Evolutionary conservation across 2,329 filamentous ascomycete species (phyloP), one percentile per base, ranked within the genome.

Genomic region (Mycogone perniciosa): DNA sequence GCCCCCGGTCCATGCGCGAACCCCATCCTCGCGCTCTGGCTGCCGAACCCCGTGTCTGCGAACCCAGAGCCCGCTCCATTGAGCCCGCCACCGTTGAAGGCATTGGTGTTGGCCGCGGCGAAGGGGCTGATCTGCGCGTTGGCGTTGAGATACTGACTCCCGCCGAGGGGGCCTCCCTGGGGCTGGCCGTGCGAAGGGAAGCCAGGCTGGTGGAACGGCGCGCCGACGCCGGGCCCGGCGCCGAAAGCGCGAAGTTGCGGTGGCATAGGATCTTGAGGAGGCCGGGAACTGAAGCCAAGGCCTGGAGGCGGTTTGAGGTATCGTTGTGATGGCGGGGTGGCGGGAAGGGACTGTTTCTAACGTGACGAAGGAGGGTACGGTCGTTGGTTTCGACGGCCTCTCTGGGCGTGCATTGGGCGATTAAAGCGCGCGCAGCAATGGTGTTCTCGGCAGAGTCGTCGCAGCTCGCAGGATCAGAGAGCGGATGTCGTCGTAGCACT

Each of bases 21-120:
- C 6, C 89, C 85, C 79, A 93, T 88, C 63, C 92, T 84, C 53
- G 89, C 89, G 56, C 88, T 89, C 67, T 95, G 89, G 67, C 89
- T 92, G 31, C 85, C 89, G 46, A 96, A 80, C 1, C 89, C 89
- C 20, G 87, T 86, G 52, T 80, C 76, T 45, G 76, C 77, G 56
- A 83, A 84, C 7, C 79, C 79, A 58, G 76, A 79, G 56, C 75
- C 80, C 56, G 71, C 79, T 50, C 71, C 80, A 58, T 74, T 76
- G 71, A 77, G 74, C 51, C 76, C 79, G 56, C 75, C 80, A 45
- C 77, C 79, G 46, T 78, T 79, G 57, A 88, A 76, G 7, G 74
- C 68, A 57, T 75, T 76, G 52, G 71, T 75, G 59, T 78, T 80
- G 9, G 79, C 75, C 11, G 59, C 57, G 3, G 79, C 75, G 64